A percentile compares a stretch with the other conserved stretches of the same genome.
phyloP scores from a whole-genome alignment of 192 early-diverging fungal species.

The Haplosporangium gracile region DNA sequence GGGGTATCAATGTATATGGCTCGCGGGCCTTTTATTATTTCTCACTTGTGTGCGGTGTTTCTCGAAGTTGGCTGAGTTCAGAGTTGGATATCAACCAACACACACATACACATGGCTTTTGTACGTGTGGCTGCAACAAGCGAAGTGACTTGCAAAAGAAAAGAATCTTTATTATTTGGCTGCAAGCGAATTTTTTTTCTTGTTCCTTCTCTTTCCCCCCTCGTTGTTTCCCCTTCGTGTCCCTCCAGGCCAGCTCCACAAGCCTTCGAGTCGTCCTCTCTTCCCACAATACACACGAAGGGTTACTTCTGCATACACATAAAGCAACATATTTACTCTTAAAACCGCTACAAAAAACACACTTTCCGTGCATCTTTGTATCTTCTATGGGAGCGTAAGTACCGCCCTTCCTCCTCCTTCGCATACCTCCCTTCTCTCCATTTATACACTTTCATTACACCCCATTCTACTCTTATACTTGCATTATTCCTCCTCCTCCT shows the following conservation, averaged over 20 bases:
- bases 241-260: slow-evolving; percentile 1
- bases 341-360: not conserved
- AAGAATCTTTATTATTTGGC: not conserved
- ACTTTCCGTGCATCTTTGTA: not conserved
- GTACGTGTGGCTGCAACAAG: slow-evolving; percentile 4
- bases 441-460: not conserved
- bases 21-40: not conserved
- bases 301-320: not conserved
- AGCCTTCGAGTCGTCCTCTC: not conserved
- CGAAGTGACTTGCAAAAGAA: not conserved
- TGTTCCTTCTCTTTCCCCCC: slow-evolving; percentile 22
- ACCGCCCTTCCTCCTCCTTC: not conserved
- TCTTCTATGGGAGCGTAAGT: slow-evolving; percentile 44
- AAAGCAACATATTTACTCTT: not conserved
- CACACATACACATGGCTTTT: not conserved
- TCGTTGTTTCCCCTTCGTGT: slow-evolving; percentile 24
- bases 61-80: not conserved
- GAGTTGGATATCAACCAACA: too few species aligned
- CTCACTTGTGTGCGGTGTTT: not conserved
- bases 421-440: not conserved
- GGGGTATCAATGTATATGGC: not conserved
- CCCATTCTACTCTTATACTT: not conserved
- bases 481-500: not conserved
- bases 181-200: not conserved
- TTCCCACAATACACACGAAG: slow-evolving; percentile 4